Conservation (phyloP, 805 yeast species). For the Candida wancherniae region DNA sequence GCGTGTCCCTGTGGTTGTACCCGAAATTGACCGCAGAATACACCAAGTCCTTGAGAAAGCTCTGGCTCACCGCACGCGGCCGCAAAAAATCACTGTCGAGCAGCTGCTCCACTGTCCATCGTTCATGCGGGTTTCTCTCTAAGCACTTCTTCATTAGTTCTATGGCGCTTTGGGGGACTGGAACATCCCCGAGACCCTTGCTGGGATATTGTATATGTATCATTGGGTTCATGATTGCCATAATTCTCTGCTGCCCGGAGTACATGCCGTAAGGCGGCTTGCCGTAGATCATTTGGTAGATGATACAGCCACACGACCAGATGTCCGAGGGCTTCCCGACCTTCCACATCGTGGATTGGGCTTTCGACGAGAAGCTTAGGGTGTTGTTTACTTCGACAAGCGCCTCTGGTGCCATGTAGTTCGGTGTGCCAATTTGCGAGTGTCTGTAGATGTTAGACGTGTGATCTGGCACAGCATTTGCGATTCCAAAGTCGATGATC, state of each 20-base stretch:
- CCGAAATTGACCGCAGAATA: constrained; percentile 78
- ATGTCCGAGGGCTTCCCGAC: constrained; percentile 95
- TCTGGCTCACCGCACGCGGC: constrained; percentile 68
- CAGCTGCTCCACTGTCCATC: constrained; percentile 63
- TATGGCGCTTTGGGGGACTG: constrained; percentile 65
- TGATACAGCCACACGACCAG: constrained; percentile 97
- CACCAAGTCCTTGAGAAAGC: constrained; percentile 64
- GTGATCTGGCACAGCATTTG: constrained; percentile 91
- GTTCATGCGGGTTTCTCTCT: constrained; percentile 58
- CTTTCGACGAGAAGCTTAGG: constrained; percentile 12
- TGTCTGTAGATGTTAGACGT: constrained; percentile 88
- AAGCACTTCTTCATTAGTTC: constrained; percentile 72
- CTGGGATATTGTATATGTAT: constrained; percentile 64
- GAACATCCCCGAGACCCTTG: constrained; percentile 52
- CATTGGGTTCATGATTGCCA: constrained; percentile 84
- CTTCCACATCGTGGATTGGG: constrained; percentile 44
- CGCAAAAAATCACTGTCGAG: constrained; percentile 60
- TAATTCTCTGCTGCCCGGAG: constrained; percentile 68
- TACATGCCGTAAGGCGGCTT: constrained; percentile 82
- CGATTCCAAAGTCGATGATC: constrained; percentile 91
- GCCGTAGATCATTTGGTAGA: constrained; percentile 94
- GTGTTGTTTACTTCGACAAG: constrained; percentile 53
- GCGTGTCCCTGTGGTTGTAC: constrained; percentile 33
- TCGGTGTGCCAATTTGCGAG: constrained; percentile 91
- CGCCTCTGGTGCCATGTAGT: constrained; percentile 98